Percentiles rank a stretch among this genome's conserved stretches.
Evolutionary conservation across 345 rosid genomes (phyloP).

Genomic region (Orychophragmus violaceus): DNA sequence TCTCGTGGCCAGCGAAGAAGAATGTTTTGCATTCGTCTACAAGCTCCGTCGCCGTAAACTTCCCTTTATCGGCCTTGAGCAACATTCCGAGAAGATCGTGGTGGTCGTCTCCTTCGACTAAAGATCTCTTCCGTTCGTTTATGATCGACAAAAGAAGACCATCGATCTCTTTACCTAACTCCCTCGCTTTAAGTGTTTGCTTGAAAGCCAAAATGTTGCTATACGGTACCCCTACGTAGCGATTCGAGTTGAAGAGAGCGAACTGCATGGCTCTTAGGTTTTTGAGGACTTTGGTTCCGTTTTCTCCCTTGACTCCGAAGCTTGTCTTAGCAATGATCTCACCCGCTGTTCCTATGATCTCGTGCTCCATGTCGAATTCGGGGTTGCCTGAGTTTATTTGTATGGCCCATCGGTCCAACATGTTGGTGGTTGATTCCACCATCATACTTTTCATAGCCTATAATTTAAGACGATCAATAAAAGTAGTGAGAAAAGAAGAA

Average conservation of each 20-base stretch:
- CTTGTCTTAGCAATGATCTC: conserved; percentile 85
- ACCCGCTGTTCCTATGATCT: conserved; percentile 60
- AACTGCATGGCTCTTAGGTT: conserved; percentile 71
- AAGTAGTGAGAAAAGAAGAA: conserved; percentile 8
- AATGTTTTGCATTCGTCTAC: conserved; percentile 95
- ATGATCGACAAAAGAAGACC: conserved; percentile 53
- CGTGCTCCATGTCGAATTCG: conserved; percentile 65
- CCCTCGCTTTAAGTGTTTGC: conserved; percentile 46
- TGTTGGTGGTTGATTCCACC: conserved; percentile 68
- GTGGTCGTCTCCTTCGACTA: background rate
- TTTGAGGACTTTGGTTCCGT: conserved; percentile 49
- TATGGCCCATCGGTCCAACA: conserved; percentile 64
- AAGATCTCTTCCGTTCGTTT: conserved; percentile 33
- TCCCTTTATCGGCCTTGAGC: conserved; percentile 38
- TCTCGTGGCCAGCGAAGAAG: conserved; percentile 93
- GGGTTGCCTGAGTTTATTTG: conserved; percentile 41
- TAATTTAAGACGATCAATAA: background rate
- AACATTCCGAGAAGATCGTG: conserved; percentile 60
- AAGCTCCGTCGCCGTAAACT: conserved; percentile 48
- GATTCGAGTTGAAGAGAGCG: conserved; percentile 64
- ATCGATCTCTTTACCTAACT: conserved; percentile 72
- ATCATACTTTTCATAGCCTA: conserved; percentile 75
- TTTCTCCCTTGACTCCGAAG: conserved; percentile 62
- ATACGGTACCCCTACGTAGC: conserved; percentile 84
- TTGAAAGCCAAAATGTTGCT: conserved; percentile 45